Percentiles rank a stretch among this genome's conserved stretches.
phyloP scores from a whole-genome alignment of 192 early-diverging fungal species.

The Diversispora epigaea region DNA sequence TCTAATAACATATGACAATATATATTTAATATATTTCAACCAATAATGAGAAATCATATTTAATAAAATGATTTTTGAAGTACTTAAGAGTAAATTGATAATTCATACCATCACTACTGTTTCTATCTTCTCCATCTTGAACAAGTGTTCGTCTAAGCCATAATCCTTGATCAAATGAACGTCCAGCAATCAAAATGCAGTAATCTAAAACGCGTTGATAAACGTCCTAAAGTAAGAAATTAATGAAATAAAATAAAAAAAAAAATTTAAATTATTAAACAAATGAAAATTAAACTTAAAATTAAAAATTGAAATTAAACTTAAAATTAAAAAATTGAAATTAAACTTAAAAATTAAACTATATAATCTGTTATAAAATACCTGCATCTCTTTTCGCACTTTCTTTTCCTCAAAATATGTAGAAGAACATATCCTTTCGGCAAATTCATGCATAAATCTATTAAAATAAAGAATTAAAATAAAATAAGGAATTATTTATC shows the following conservation, averaged over 20 bases:
- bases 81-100: not conserved
- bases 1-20: not conserved
- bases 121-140: constrained; percentile 42
- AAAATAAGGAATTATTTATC: not conserved
- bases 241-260: not conserved
- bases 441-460: constrained; percentile 57
- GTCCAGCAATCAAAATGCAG: constrained; percentile 73
- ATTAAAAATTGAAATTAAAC: too few species aligned
- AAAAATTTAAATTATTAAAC: not conserved
- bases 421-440: constrained; percentile 51
- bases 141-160: constrained; percentile 55
- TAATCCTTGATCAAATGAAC: constrained; percentile 70
- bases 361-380: not conserved
- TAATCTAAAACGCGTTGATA: constrained; percentile 67
- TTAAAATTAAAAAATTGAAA: too few species aligned
- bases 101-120: constrained; percentile 33
- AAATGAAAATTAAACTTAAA: not conserved
- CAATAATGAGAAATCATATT: too few species aligned
- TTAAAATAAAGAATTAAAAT: not conserved
- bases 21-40: too few species aligned
- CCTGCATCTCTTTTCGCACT: constrained; percentile 58
- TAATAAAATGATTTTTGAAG: too few species aligned
- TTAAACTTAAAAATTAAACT: too few species aligned
- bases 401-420: constrained; percentile 62
- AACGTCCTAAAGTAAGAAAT: constrained; percentile 37